Evolutionary conservation across 805 yeast genomes (phyloP), one percentile per base, ranked within the genome.

Genomic region (Hanseniaspora pseudoguilliermondii): DNA sequence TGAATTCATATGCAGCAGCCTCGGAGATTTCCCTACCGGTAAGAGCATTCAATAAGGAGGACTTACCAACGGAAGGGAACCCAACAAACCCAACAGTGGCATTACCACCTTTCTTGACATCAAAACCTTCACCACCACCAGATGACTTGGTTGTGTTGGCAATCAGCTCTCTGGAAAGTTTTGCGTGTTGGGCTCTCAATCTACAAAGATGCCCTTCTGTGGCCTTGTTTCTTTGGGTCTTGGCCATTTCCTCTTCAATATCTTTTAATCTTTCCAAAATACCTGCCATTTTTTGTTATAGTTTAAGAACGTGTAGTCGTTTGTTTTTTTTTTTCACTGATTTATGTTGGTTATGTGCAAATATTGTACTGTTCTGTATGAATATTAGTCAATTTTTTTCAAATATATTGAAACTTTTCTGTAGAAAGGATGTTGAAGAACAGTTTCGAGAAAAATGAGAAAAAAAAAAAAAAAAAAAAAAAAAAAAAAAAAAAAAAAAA

Each of bases 31-130:
- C 95, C 2, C 96, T 90, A 60, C 98, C 97, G 0, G 98, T 93
- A 50, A 93, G 73, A 69, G 87, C 85, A 32, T 87, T 81, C 62
- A 93, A 77, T 58, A 93, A 72, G 0, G 99, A 93, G 9, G 87
- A 81, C 65, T 86, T 86, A 59, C 78, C 78, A 34, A 93, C 98
- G 0, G 97, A 90, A 1, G 99, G 99, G 68, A 93, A 93, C 3
- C 99, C 99, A 46, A 93, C 96, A 67, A 90, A 93, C 10, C 98
- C 99, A 53, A 93, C 95, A 9, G 95, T 81, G 3, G 96, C 97
- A 15, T 87, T 96, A 71, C 99, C 99, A 0, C 97, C 91, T 69
- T 96, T 81, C n/a, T 96, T 95, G 47, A 93, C 97, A 73, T 93
- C 99, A 71, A 93, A 93, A 8, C 98, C 98, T 23, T 79, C 81